phyloP scores from a whole-genome alignment of 129 eudicot genomes.

The Tagetes erecta region DNA sequence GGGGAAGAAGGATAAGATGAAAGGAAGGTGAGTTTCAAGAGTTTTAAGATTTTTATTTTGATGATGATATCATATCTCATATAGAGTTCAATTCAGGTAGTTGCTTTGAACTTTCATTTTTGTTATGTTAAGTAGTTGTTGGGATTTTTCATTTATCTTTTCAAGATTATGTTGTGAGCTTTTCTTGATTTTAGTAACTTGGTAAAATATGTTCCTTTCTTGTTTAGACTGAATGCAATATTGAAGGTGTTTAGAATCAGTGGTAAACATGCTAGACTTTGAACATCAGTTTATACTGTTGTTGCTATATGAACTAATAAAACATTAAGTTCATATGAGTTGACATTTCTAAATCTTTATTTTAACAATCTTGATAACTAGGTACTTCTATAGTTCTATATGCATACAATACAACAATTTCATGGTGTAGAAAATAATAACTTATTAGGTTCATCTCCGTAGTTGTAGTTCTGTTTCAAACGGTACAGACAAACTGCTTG shows the following conservation, averaged over 20 bases:
- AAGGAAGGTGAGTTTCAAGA: slow-evolving; percentile 31
- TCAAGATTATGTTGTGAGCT: too few species aligned
- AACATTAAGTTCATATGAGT: slow-evolving; percentile 1
- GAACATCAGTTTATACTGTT: background rate
- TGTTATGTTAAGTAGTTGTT: slow-evolving; percentile 22
- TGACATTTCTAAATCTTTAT: slow-evolving; percentile 15
- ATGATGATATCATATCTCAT: slow-evolving; percentile 15
- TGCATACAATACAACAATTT: slow-evolving; percentile 2
- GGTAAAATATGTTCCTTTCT: too few species aligned
- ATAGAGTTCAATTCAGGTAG: slow-evolving; percentile 9
- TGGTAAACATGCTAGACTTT: too few species aligned
- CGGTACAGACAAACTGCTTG: slow-evolving; percentile 37
- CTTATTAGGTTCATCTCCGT: slow-evolving; percentile 13
- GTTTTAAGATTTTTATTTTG: slow-evolving; percentile 20
- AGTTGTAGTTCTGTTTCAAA: slow-evolving; percentile 41
- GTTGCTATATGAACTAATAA: background rate
- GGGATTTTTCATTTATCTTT: too few species aligned
- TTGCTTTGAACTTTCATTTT: slow-evolving; percentile 26
- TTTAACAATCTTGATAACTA: slow-evolving; percentile 7
- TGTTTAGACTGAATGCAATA: too few species aligned
- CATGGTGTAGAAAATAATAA: slow-evolving; percentile 5
- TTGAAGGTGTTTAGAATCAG: too few species aligned
- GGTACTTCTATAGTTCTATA: background rate
- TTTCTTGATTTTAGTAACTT: too few species aligned
- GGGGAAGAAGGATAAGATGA: slow-evolving; percentile 42